Percentiles rank a stretch among this genome's conserved stretches.
Conservation (phyloP, 1,284 basidiomycete genomes). For the Cutaneotrichosporon arboriforme region DNA sequence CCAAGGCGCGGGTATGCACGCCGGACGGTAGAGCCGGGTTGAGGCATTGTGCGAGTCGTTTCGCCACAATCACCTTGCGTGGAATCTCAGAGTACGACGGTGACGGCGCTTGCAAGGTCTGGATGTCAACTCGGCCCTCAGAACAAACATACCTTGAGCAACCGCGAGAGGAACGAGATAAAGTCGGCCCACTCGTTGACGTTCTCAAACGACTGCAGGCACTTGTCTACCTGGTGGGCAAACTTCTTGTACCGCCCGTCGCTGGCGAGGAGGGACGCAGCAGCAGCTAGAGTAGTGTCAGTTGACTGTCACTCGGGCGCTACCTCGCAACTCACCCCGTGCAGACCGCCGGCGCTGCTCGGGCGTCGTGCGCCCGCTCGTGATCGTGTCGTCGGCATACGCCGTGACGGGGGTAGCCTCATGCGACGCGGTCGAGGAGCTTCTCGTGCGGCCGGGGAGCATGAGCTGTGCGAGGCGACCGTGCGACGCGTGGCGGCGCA, state of each 20-base stretch:
- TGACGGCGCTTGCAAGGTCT: slow-evolving; percentile 79
- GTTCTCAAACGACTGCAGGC: slow-evolving; percentile 86
- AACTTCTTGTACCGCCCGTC: slow-evolving; percentile 98
- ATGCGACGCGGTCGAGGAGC: slow-evolving; percentile 28
- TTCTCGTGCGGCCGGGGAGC: slow-evolving; percentile 32
- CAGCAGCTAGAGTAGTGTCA: slow-evolving; percentile 23
- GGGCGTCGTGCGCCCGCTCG: slow-evolving; percentile 37
- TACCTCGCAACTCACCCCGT: slow-evolving; percentile 37
- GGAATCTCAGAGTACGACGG: slow-evolving; percentile 92
- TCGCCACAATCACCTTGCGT: slow-evolving; percentile 86
- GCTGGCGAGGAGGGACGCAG: slow-evolving; percentile 35
- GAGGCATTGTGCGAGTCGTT: slow-evolving; percentile 90
- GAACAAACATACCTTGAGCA: slow-evolving; percentile 69
- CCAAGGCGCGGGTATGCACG: slow-evolving; percentile 91
- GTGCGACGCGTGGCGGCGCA: slow-evolving; percentile 34
- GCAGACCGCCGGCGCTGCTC: slow-evolving; percentile 36
- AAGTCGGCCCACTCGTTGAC: slow-evolving; percentile 99
- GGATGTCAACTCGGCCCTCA: background rate
- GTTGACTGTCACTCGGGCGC: background rate
- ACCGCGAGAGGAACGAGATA: slow-evolving; percentile 90
- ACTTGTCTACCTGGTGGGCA: slow-evolving; percentile 81
- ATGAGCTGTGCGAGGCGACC: slow-evolving; percentile 37
- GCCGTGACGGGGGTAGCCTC: slow-evolving; percentile 24
- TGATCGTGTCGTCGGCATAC: slow-evolving; percentile 24
- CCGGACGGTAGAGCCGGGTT: slow-evolving; percentile 95